Conservation (phyloP, 176 grass and related monocot species). For the Eragrostis curvula region DNA sequence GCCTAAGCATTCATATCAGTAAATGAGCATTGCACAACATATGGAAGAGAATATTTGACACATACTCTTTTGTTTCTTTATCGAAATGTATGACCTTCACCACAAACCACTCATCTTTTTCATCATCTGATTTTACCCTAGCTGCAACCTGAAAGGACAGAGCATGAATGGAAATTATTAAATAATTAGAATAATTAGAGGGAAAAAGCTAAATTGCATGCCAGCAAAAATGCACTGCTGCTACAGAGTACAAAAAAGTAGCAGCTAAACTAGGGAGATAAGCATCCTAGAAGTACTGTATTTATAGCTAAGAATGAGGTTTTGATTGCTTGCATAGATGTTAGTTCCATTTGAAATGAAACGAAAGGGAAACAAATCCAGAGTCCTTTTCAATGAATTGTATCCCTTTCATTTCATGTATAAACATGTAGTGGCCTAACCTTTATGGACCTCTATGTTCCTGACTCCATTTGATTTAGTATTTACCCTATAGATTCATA, state of each 20-base stretch:
- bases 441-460: not conserved
- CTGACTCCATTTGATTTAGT: conserved; percentile 22
- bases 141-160: conserved; percentile 90
- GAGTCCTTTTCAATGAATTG: no score
- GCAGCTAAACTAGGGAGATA: not conserved
- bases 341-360: conserved; percentile 10
- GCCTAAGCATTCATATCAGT: not conserved
- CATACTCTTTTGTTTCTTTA: conserved; percentile 97
- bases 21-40: not conserved
- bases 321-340: conserved; percentile 4
- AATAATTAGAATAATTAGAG: conserved; percentile 8
- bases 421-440: not conserved
- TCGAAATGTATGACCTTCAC: conserved; percentile 96
- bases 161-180: conserved; percentile 4
- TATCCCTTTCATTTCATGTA: no score
- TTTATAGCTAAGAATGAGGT: not conserved
- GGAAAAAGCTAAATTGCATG: not conserved
- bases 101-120: conserved; percentile 96
- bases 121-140: conserved; percentile 81
- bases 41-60: conserved; percentile 20
- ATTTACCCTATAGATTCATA: not conserved
- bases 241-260: not conserved
- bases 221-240: conserved; percentile 1
- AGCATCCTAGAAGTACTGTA: conserved; percentile 28
- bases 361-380: no score